Conservation (phyloP, 345 rosid genomes). For the Dimocarpus longan region DNA sequence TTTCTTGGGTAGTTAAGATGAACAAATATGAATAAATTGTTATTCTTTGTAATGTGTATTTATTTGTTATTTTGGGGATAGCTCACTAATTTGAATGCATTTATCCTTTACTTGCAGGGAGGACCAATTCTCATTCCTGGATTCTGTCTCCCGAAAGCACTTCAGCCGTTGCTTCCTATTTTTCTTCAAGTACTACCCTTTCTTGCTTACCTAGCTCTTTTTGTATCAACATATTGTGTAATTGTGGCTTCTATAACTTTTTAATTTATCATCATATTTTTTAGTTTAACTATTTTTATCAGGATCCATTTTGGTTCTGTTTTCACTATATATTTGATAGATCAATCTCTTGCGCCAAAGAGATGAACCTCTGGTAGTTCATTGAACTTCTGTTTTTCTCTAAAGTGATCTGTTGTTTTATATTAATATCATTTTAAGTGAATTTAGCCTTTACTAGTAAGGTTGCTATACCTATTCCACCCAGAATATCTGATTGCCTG, state of each 20-base stretch:
- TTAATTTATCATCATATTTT: neutral
- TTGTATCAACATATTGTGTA: neutral
- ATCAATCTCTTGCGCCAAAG: neutral
- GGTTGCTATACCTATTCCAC: neutral
- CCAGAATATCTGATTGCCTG: neutral
- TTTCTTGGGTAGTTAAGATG: constrained; percentile 8
- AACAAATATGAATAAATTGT: neutral
- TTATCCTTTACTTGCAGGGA: constrained; percentile 57
- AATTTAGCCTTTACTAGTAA: neutral
- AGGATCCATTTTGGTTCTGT: neutral
- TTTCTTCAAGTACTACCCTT: constrained; percentile 71
- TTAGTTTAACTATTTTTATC: neutral
- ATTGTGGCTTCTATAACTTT: neutral
- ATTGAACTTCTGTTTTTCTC: neutral
- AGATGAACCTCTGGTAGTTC: neutral
- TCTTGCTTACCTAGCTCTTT: constrained; percentile 2
- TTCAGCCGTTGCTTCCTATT: constrained; percentile 90
- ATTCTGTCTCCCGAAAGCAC: constrained; percentile 91
- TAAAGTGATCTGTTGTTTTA: neutral
- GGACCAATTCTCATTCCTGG: constrained; percentile 91
- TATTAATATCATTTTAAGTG: neutral
- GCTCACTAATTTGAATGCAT: neutral
- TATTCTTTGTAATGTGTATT: neutral
- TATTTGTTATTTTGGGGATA: constrained; percentile 6
- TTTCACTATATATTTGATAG: neutral